A percentile compares a stretch with the other conserved stretches of the same genome.
Evolutionary conservation across 768 basidiomycete genomes (phyloP).

Genomic region (Epithele typhae): DNA sequence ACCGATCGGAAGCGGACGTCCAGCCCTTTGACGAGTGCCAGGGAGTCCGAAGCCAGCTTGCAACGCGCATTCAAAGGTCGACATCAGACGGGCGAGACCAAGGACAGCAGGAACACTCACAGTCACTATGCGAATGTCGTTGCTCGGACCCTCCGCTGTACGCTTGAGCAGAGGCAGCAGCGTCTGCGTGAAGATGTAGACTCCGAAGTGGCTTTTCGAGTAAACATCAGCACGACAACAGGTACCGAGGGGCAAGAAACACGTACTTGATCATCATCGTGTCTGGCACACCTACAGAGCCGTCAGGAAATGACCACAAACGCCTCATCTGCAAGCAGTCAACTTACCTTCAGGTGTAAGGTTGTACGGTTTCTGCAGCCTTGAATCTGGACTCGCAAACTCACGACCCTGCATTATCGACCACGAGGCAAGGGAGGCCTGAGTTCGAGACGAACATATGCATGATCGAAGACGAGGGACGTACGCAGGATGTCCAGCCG

Average conservation of each 20-base stretch:
- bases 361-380: too few relatives aligned
- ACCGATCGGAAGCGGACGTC: background rate
- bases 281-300: conserved; percentile 31
- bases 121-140: conserved; percentile 30
- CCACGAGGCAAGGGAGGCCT: too few relatives aligned
- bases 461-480: conserved; percentile 12
- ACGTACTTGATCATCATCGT: conserved; percentile 42
- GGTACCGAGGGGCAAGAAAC: background rate
- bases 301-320: too few relatives aligned
- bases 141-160: conserved; percentile 22
- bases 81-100: background rate
- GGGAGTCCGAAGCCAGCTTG: conserved; percentile 4
- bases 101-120: conserved; percentile 11
- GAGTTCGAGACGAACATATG: too few relatives aligned
- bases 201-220: background rate
- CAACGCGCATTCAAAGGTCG: conserved; percentile 1
- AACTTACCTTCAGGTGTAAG: too few relatives aligned
- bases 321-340: too few relatives aligned
- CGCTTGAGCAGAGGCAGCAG: conserved; percentile 29
- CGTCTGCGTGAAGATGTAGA: conserved; percentile 23
- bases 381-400: too few relatives aligned
- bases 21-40: background rate
- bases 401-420: too few relatives aligned
- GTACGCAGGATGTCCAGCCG: conserved; percentile 53
- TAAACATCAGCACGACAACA: conserved; percentile 38